Evolutionary conservation across 495 filamentous ascomycete species (phyloP).

Genomic region (Penicillium taxi): DNA sequence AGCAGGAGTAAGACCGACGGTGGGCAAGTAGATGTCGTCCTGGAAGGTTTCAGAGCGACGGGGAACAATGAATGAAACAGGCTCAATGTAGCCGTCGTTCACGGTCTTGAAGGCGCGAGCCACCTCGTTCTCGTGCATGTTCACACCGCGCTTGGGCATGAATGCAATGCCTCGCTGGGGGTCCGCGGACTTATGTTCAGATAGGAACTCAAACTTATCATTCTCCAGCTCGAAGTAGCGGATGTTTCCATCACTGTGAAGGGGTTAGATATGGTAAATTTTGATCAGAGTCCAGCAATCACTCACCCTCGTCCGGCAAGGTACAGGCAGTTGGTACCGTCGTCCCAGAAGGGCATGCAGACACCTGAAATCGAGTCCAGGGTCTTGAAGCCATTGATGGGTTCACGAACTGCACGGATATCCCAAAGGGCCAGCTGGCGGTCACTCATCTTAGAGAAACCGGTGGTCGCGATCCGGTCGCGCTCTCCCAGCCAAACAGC

Average conservation of each 20-base stretch:
- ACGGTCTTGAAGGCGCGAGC: constrained; percentile 95
- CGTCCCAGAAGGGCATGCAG: constrained; percentile 99
- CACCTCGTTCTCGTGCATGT: constrained; percentile 94
- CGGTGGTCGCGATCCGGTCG: constrained; percentile 88
- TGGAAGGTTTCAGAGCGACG: constrained; percentile 95
- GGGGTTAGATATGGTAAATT: constrained; percentile 7
- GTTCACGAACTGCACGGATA: constrained; percentile 66
- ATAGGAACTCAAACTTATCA: constrained; percentile 93
- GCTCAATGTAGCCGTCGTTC: constrained; percentile 88
- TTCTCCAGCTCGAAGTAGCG: constrained; percentile 96
- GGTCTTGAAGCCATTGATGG: constrained; percentile 78
- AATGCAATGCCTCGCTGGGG: constrained; percentile 94
- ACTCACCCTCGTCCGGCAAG: constrained; percentile 91
- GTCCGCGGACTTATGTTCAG: constrained; percentile 90
- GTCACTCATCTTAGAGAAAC: constrained; percentile 97
- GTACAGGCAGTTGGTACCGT: constrained; percentile 86
- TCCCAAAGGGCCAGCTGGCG: constrained; percentile 95
- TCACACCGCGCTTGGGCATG: constrained; percentile 88
- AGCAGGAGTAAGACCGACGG: constrained; percentile 66
- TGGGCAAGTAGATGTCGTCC: constrained; percentile 89
- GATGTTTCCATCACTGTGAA: constrained; percentile 84
- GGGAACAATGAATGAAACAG: constrained; percentile 94
- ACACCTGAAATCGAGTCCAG: constrained; percentile 94
- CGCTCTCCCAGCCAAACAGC: constrained; percentile 95
- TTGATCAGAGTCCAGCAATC: too few relatives aligned